Base-by-base conservation (phyloP, 2,329 filamentous ascomycete genomes). In the Sclerotinia borealis region DNA sequence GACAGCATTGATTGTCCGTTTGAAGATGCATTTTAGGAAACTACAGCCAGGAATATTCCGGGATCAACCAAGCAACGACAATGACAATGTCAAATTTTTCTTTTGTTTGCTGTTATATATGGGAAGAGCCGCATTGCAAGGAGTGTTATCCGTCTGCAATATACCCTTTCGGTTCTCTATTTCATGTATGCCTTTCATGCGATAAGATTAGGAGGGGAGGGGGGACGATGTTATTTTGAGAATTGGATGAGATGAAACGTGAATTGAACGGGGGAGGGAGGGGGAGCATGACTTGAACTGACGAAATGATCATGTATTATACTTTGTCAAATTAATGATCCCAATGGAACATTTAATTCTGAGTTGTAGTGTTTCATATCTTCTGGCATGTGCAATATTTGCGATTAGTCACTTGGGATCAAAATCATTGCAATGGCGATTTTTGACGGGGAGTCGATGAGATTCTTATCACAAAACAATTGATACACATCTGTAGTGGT, bases 1-100 rank as follows among this genome's bases (percentile, higher is more conserved):
- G 91, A 97, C 76, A 97, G 93, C 73, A 93, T 96, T 66, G 92
- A 96, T 76, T 96, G 93, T 77, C 92, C 93, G 15, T 90, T 96
- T 76, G 93, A 96, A 77, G 92, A 96, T 76, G 86, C 86, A 36
- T 90, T 88, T 68, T 88, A 79, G 39, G 29, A 45, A 15, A 45
- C 25, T 36, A 22, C 29, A 31, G 27, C 41, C 34, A 19, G 31
- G 9, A 22, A 19, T 47, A 13, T 22, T 58, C 29, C n/a, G 45
- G 54, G 54, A 58, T 45, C 45, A 17, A 43, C 39, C n/a, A 25
- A 58, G 34, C 45, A 17, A 43, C 39, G 15, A 25, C 25, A 39
- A 3, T 11, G 22, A 25, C 31, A 25, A 56, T 31, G 54, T 19
- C n/a, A 17, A 34, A 19, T 34, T 25, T 36, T 25, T 34, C 2